phyloP scores from a whole-genome alignment of 441 rosid genomes.

The Syzygium syzygioides region DNA sequence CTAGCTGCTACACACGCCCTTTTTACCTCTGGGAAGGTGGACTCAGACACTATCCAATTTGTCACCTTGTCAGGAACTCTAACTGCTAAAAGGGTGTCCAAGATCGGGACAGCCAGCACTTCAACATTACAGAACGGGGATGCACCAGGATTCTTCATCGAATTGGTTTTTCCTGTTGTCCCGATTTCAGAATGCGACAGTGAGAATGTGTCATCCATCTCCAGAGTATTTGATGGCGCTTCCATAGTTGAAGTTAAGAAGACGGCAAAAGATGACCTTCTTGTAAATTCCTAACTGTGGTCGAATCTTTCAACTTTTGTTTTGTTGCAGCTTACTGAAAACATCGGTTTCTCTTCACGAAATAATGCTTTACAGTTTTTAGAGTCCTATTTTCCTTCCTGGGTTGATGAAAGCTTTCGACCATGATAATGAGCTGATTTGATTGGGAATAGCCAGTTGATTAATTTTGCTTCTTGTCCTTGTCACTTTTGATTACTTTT shows the following conservation, averaged over 20 bases:
- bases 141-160: constrained; percentile 29
- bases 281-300: constrained; percentile 30
- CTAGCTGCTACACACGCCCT: constrained; percentile 67
- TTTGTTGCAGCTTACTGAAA: not conserved
- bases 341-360: not conserved
- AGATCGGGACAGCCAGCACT: not conserved
- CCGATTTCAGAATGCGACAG: constrained; percentile 29
- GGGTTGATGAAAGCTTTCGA: not conserved
- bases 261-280: constrained; percentile 34
- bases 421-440: not conserved
- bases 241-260: constrained; percentile 42
- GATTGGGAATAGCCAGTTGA: not conserved
- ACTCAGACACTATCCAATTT: constrained; percentile 48
- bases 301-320: not conserved
- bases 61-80: constrained; percentile 63
- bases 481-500: not conserved
- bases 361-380: not conserved
- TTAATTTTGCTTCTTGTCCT: not conserved
- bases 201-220: constrained; percentile 21
- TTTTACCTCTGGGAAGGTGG: constrained; percentile 42
- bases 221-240: constrained; percentile 46
- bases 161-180: constrained; percentile 51
- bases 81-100: constrained; percentile 41
- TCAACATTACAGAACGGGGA: constrained; percentile 21
- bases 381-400: not conserved